Evolutionary conservation across 2,329 filamentous ascomycete genomes (phyloP).

Genomic region (Colletotrichum sidae): DNA sequence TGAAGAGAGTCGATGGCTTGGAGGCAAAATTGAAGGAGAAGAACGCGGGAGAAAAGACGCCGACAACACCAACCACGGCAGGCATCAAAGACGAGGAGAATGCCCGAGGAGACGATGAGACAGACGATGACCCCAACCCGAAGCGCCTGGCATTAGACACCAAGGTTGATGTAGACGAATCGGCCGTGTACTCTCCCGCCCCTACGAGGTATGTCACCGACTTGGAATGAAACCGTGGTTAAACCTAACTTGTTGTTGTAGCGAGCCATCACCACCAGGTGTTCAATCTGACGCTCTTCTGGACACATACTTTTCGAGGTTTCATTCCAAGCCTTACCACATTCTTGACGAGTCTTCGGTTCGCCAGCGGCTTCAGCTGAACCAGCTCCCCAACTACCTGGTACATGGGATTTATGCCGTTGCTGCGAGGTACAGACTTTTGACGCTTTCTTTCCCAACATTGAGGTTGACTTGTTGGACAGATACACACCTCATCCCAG

Average conservation of each 20-base stretch:
- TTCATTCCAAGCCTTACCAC: slow-evolving; percentile 86
- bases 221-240: not conserved
- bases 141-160: slow-evolving; percentile 55
- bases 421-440: slow-evolving; percentile 65
- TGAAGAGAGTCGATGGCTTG: slow-evolving; percentile 87
- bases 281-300: slow-evolving; percentile 73
- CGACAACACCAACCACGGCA: slow-evolving; percentile 39
- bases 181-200: slow-evolving; percentile 57
- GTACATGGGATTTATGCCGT: slow-evolving; percentile 70
- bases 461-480: slow-evolving; percentile 38
- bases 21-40: slow-evolving; percentile 83
- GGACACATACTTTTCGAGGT: slow-evolving; percentile 82
- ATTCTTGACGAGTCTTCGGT: slow-evolving; percentile 83
- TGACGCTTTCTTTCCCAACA: not conserved
- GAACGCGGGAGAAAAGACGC: slow-evolving; percentile 55
- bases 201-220: slow-evolving; percentile 48
- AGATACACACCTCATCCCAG: slow-evolving; percentile 78
- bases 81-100: slow-evolving; percentile 41
- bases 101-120: slow-evolving; percentile 41
- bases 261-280: slow-evolving; percentile 56
- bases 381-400: slow-evolving; percentile 70
- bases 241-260: slow-evolving; percentile 41
- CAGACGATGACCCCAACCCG: slow-evolving; percentile 51
- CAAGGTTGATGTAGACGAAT: slow-evolving; percentile 49
- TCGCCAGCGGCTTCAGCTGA: slow-evolving; percentile 76